Evolutionary conservation across 768 basidiomycete species (phyloP), one percentile per base, ranked within the genome.

Genomic region (Tulasnella sp.): DNA sequence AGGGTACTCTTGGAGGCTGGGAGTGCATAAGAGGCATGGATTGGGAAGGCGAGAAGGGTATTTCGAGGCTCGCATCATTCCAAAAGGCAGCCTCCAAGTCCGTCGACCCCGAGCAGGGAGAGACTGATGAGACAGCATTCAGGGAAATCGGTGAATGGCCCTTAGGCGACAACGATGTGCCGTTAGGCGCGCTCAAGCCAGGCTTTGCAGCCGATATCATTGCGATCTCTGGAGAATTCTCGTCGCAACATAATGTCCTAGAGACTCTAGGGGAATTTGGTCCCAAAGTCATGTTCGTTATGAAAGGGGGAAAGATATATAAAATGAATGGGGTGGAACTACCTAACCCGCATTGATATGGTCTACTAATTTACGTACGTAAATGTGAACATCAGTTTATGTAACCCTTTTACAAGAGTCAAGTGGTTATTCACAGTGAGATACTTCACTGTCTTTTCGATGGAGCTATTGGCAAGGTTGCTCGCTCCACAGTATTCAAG

Each of bases 1-100:
- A 76, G 75, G 74, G 67, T 15, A 80, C 78, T 24, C 59, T 77
- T 16, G 72, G 73, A 1, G 78, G 77, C 4, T 77, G 79, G 77
- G 65, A 69, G 57, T 74, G 74, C 48, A 63, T 80, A 10, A 62
- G 74, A 44, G 69, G 70, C 27, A 60, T 65, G 60, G 64, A 66
- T 16, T 57, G 43, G 48, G 35, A 54, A 10, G 67, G 65, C 5
- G 19, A 42, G 3, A 52, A 37, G 9, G 65, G 65, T 3, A 46
- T 40, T 10, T 58, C 49, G 48, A 60, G 65, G 31, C 56, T 70
- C 22, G 55, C 48, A 3, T 39, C 57, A 41, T 58, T 66, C 37
- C 50, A 37, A 57, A 60, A 13, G 59, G 61, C 22, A 8, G 51
- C 52, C 3, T 7, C n/a, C 25, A 33, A 8, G 10, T 24, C 25